Conservation (phyloP, 768 basidiomycete genomes). For the Fistulinella prunicolor region DNA sequence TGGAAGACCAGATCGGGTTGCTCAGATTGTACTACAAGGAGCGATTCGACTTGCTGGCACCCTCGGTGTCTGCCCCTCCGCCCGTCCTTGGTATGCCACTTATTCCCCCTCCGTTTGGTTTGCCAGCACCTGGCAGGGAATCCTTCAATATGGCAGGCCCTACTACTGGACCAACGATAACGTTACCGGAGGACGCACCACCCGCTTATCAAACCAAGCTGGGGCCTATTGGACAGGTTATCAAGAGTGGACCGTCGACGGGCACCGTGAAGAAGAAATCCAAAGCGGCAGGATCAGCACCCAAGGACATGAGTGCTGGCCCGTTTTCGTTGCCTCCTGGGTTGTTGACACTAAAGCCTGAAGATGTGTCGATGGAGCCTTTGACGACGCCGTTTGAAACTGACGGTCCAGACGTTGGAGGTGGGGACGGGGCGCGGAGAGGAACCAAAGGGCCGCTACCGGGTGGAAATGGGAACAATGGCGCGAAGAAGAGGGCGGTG, state of each 20-base stretch:
- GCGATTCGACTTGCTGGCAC: constrained; percentile 47
- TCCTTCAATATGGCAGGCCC: background rate
- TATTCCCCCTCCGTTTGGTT: constrained; percentile 10
- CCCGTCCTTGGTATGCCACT: constrained; percentile 16
- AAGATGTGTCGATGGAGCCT: constrained; percentile 21
- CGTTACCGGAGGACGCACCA: constrained; percentile 66
- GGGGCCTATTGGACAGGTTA: constrained; percentile 75
- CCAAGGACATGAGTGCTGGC: constrained; percentile 23
- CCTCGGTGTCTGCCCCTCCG: constrained; percentile 20
- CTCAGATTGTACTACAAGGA: constrained; percentile 71
- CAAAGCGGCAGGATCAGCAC: constrained; percentile 22
- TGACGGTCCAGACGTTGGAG: background rate
- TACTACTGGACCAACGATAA: constrained; percentile 20
- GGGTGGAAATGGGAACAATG: constrained; percentile 11
- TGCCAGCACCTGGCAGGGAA: constrained; percentile 1
- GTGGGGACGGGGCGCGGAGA: constrained; percentile 8
- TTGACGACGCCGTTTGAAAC: constrained; percentile 15
- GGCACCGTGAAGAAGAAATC: constrained; percentile 62
- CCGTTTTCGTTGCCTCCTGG: constrained; percentile 17
- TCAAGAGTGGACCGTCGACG: constrained; percentile 46
- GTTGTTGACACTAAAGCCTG: constrained; percentile 18
- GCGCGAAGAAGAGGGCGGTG: constrained; percentile 25
- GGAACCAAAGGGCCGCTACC: constrained; percentile 9
- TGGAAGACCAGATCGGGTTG: constrained; percentile 82
- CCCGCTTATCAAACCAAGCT: constrained; percentile 61